A percentile compares a stretch with the other conserved stretches of the same genome.
Conservation (phyloP, 1,284 basidiomycete genomes). For the Moniliophthora roreri region DNA sequence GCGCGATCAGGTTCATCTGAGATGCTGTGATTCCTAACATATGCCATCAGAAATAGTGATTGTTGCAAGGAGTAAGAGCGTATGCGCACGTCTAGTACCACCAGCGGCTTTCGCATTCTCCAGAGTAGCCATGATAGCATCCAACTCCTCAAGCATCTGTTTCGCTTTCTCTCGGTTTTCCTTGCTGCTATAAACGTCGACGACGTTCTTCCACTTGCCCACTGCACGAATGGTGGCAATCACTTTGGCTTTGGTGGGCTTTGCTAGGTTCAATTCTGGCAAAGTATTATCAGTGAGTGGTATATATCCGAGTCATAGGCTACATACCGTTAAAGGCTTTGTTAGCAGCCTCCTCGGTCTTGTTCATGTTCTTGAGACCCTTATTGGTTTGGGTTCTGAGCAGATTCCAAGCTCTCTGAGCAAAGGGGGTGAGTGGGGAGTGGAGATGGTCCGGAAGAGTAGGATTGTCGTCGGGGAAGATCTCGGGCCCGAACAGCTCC, state of each 20-base stretch:
- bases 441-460: conserved; percentile 13
- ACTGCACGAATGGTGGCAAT: conserved; percentile 13
- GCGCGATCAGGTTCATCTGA: not conserved
- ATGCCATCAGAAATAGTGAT: not conserved
- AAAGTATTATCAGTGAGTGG: conserved; percentile 15
- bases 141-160: conserved; percentile 16
- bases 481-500: conserved; percentile 21
- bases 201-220: conserved; percentile 17
- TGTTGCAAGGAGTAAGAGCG: not conserved
- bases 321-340: conserved; percentile 22
- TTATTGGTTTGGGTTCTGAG: conserved; percentile 2
- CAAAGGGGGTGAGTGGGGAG: not conserved
- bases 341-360: conserved; percentile 9
- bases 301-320: conserved; percentile 4
- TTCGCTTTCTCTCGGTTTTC: conserved; percentile 14
- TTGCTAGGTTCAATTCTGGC: not conserved
- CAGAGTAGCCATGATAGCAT: too few relatives aligned
- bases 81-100: conserved; percentile 11
- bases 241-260: conserved; percentile 16
- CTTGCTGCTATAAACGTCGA: not conserved
- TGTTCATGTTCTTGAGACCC: not conserved
- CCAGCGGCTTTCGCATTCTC: conserved; percentile 15
- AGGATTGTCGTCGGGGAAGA: conserved; percentile 8
- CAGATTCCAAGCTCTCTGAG: conserved; percentile 19
- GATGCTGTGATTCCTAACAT: not conserved